phyloP scores from a whole-genome alignment of 1,284 basidiomycete species.

The Pascua sp. region DNA sequence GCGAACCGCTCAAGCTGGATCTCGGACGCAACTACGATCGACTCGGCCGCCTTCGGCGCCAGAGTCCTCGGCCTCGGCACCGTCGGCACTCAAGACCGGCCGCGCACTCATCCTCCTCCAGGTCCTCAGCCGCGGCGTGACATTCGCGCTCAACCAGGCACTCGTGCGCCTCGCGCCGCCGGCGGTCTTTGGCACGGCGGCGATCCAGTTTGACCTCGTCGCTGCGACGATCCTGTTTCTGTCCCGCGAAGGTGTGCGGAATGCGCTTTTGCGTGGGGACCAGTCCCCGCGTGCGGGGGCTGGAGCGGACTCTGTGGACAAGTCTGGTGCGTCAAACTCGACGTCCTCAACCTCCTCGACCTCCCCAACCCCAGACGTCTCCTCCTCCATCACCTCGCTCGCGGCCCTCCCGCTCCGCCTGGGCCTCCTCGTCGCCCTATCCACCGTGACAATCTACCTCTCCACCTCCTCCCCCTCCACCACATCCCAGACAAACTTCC shows the following conservation, averaged over 20 bases:
- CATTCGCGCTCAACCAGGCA: conserved; percentile 79
- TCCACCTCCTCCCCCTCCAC: conserved; percentile 55
- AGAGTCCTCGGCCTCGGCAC: background rate
- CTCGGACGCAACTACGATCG: no score
- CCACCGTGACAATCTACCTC: conserved; percentile 57
- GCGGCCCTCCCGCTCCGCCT: conserved; percentile 61
- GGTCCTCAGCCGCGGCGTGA: conserved; percentile 73
- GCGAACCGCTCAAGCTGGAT: no score
- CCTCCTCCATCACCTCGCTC: conserved; percentile 3
- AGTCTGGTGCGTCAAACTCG: background rate
- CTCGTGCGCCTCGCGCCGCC: conserved; percentile 81
- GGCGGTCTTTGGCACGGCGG: conserved; percentile 76
- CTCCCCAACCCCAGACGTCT: no score
- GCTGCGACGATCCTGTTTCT: conserved; percentile 88
- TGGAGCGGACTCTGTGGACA: background rate
- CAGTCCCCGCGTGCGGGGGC: background rate
- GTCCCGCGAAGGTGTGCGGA: conserved; percentile 83
- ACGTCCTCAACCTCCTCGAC: no score
- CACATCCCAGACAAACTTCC: conserved; percentile 62
- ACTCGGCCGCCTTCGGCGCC: no score
- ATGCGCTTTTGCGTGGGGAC: conserved; percentile 59
- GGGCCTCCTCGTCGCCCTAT: conserved; percentile 57
- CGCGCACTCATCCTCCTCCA: conserved; percentile 83
- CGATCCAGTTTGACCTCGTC: conserved; percentile 80
- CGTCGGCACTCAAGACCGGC: conserved; percentile 37